Evolutionary conservation across 2,329 filamentous ascomycete genomes (phyloP).

Genomic region (Penicillium brasilianum): DNA sequence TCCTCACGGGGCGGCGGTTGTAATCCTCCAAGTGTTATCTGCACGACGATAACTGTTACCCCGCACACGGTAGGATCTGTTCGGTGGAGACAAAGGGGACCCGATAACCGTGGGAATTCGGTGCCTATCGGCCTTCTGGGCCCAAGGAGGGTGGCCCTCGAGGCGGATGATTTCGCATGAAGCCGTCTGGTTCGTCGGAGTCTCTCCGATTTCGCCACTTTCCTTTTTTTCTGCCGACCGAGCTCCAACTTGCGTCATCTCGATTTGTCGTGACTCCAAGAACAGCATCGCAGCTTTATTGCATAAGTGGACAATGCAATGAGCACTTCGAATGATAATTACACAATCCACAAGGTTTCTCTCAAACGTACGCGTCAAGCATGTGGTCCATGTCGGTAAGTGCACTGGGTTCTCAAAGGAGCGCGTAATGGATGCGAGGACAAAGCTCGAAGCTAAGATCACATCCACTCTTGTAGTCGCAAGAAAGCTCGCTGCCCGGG

Average conservation of each 20-base stretch:
- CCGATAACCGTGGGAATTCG: not conserved
- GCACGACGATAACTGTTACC: not conserved
- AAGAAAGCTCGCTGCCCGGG: slow-evolving; percentile 37
- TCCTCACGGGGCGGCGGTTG: not conserved
- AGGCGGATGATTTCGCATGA: not conserved
- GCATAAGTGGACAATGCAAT: slow-evolving; percentile 10
- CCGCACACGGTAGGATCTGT: not conserved
- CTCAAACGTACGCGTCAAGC: slow-evolving; percentile 34
- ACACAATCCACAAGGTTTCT: slow-evolving; percentile 34
- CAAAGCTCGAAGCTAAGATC: not conserved
- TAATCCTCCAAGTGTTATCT: not conserved
- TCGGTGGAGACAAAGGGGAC: not conserved
- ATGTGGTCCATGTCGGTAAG: slow-evolving; percentile 35
- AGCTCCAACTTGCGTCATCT: slow-evolving; percentile 6
- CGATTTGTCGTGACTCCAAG: not conserved
- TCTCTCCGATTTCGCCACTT: slow-evolving; percentile 4
- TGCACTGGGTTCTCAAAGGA: not conserved
- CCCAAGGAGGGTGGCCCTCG: not conserved
- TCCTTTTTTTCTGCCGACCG: not conserved
- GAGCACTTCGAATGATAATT: slow-evolving; percentile 30
- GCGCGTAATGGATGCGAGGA: not conserved
- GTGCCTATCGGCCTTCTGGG: not conserved
- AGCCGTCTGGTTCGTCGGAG: not conserved
- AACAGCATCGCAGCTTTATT: not conserved
- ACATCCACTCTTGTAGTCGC: slow-evolving; percentile 17